Evolutionary conservation across 192 early-diverging fungal species (phyloP), one percentile per base, ranked within the genome.

Genomic region (Coemansia sp.): DNA sequence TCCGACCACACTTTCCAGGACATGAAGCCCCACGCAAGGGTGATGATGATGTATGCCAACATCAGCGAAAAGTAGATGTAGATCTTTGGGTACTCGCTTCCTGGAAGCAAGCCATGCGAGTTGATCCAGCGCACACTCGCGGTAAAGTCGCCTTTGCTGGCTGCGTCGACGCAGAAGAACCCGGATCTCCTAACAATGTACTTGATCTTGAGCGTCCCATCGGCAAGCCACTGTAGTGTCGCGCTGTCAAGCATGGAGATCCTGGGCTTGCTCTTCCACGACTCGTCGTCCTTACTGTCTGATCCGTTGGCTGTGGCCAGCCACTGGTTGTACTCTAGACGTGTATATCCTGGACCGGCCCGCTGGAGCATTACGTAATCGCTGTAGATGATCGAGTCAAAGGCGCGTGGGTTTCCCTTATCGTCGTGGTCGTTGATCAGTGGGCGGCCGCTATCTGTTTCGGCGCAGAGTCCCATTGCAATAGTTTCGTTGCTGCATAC

Each of bases 61-160:
- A 85, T 86, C 31, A 94, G 81, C 4, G 83, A 52, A 23, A 91
- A 89, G 67, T 92, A 95, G 27, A 98, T 87, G 83, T 92, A 80
- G 29, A 98, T 67, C 61, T 95, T 95, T 1, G 94, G 94, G 74
- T 92, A 98, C 45, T 95, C 94, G 25, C 83, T 81, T 28, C 87
- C 94, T 2, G 93, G 90, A 17, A 98, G 72, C 59, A 83, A 72
- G 48, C 96, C 96, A 74, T 94, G 90, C 10, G 91, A 87, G 68
- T 91, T 93, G 31, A 71, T 68, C 81, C 91, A 90, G 27, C 84
- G 81, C 27, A 91, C 68, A 25, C 68, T 74, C n/a, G 88, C 83
- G 3, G 67, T 60, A 71, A 85, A 91, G 55, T 75, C 80, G 23
- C 54, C 65, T 36, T 50, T 33, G 44, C 71, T 71, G 7, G 59